A percentile compares a stretch with the other conserved stretches of the same genome.
Conservation (phyloP, 2,329 filamentous ascomycete species). For the Ophiobolus disseminans region DNA sequence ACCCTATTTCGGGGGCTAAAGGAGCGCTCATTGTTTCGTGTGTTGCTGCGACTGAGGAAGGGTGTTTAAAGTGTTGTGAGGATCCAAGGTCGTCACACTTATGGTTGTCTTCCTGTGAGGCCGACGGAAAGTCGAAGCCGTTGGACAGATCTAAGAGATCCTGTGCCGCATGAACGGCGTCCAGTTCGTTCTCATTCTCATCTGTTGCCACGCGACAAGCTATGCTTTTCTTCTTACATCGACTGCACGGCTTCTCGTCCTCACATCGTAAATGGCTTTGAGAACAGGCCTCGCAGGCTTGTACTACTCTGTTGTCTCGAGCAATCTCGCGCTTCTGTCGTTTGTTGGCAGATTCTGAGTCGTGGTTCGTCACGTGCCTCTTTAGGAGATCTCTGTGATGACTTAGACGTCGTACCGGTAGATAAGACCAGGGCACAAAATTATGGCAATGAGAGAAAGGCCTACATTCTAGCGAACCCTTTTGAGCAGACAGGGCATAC, state of each 20-base stretch:
- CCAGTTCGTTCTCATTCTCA: slow-evolving; percentile 26
- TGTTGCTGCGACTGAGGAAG: not conserved
- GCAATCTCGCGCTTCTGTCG: slow-evolving; percentile 33
- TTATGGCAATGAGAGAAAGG: slow-evolving; percentile 1
- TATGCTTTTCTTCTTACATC: slow-evolving; percentile 59
- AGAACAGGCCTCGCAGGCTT: slow-evolving; percentile 62
- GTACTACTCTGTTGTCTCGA: slow-evolving; percentile 41
- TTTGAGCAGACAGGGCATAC: slow-evolving; percentile 55
- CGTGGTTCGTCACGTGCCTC: slow-evolving; percentile 57
- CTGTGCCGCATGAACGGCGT: slow-evolving; percentile 39
- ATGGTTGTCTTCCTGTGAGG: slow-evolving; percentile 8
- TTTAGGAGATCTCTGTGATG: slow-evolving; percentile 56
- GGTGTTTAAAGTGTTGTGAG: not conserved
- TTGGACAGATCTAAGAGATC: slow-evolving; percentile 40
- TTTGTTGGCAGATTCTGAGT: slow-evolving; percentile 43
- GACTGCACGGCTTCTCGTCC: slow-evolving; percentile 61
- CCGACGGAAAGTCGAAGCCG: slow-evolving; percentile 26
- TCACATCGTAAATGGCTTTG: slow-evolving; percentile 61
- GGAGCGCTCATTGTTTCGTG: not conserved
- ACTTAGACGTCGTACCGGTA: slow-evolving; percentile 12
- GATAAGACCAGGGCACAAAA: no score
- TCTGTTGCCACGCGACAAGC: slow-evolving; percentile 45
- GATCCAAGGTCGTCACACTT: not conserved
- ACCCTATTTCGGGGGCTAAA: not conserved
- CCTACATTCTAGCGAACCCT: slow-evolving; percentile 55